A percentile compares a stretch with the other conserved stretches of the same genome.
phyloP scores from a whole-genome alignment of 1,139 yeast genomes.

The Chernovozyma aurita region DNA sequence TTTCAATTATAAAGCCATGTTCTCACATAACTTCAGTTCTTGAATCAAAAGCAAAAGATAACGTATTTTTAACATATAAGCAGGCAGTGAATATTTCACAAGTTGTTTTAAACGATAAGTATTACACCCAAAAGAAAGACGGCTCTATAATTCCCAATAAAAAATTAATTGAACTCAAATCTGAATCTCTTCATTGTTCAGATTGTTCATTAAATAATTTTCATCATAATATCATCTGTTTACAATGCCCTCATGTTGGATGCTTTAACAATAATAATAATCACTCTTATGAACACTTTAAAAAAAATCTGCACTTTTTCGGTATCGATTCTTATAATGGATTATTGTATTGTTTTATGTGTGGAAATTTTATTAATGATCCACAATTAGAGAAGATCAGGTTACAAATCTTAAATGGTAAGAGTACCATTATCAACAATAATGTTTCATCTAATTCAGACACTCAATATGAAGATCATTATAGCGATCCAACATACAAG shows the following conservation, averaged over 20 bases:
- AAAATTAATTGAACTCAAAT: conserved; percentile 34
- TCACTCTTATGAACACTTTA: conserved; percentile 64
- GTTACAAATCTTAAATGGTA: conserved; percentile 19
- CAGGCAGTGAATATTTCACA: conserved; percentile 51
- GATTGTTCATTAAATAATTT: conserved; percentile 46
- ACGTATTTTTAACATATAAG: conserved; percentile 53
- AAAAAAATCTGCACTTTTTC: conserved; percentile 61
- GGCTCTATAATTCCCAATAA: conserved; percentile 23
- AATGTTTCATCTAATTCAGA: conserved; percentile 4
- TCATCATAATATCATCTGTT: conserved; percentile 58
- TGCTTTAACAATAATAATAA: conserved; percentile 46
- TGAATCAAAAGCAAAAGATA: conserved; percentile 50
- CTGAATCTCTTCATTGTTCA: conserved; percentile 45
- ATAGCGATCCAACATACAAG: conserved; percentile 47
- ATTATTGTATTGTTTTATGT: conserved; percentile 68
- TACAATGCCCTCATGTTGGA: conserved; percentile 82
- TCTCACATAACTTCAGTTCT: conserved; percentile 51
- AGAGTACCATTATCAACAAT: not conserved
- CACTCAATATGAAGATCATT: conserved; percentile 12
- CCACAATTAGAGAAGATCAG: conserved; percentile 51
- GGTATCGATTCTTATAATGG: conserved; percentile 64
- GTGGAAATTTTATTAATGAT: conserved; percentile 69
- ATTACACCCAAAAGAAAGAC: conserved; percentile 29
- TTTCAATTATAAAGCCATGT: conserved; percentile 41
- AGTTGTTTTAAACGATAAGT: conserved; percentile 19